Base-by-base conservation (phyloP, 345 rosid species). In the Diplotaxis tenuifolia region DNA sequence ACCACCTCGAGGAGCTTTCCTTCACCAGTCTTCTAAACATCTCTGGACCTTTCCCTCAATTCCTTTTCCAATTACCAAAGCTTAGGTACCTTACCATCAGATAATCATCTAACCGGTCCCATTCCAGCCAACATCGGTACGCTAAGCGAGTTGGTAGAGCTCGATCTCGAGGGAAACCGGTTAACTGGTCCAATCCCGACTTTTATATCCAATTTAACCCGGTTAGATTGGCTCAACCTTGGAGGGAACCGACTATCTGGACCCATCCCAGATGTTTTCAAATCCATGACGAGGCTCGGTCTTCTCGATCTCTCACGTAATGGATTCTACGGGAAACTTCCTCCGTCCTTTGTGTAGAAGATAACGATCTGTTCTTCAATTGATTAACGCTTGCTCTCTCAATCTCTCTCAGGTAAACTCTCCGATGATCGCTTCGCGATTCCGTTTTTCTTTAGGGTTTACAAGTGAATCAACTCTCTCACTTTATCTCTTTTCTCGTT, bases 21-120 rank as follows among this genome's bases (percentile, higher is more conserved):
- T 55, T 68, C 6, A 27, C 20, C 4, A 5, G 15, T 55, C 53
- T 54, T 7, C 7, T 6, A 4, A 68, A 87, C 57, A 73, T 91
- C 47, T 72, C 87, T 27, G 97, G 97, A 15, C 6, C 56, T 6
- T 89, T 89, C 40, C 95, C 97, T 22, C 73, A 61, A 5, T 19
- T 81, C 25, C 6, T 89, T 5, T 80, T 84, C 62, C 65, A 78
- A 29, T 55, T 91, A 14, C 86, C 89, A n/a, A 64, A 84, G 3
- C 84, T 89, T 82, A 77, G 40, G n/a, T n/a, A n/a, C n/a, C n/a
- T n/a, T n/a, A n/a, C n/a, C n/a, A n/a, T n/a, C n/a, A n/a, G n/a
- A 86, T 80, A 87, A 70, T 81, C 76, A 38, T 76, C 86, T 89
- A 60, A 84, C 88, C 10, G 97, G 97, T 64, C 84, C 36, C 4